Evolutionary conservation across 179 eudicot genomes (phyloP).

Genomic region (Amaranthus tricolor): DNA sequence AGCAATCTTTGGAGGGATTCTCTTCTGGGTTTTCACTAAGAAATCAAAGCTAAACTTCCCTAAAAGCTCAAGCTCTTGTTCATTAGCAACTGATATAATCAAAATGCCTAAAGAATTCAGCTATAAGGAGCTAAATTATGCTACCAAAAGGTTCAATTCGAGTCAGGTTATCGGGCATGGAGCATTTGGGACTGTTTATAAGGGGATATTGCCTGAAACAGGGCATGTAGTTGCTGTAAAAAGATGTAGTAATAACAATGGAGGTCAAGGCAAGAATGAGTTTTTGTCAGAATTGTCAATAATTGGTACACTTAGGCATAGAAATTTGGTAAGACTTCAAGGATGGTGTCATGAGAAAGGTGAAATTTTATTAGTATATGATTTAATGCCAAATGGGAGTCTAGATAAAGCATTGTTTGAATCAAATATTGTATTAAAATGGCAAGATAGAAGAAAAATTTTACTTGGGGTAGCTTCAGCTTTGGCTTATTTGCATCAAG

Average conservation of each 20-base stretch:
- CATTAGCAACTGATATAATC: slow-evolving; percentile 35
- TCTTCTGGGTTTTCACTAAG: slow-evolving; percentile 33
- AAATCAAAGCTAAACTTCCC: slow-evolving; percentile 22
- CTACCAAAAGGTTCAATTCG: slow-evolving; percentile 50
- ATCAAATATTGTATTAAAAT: slow-evolving; percentile 37
- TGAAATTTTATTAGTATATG: slow-evolving; percentile 39
- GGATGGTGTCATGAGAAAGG: slow-evolving; percentile 50
- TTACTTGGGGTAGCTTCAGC: slow-evolving; percentile 53
- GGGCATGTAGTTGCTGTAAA: slow-evolving; percentile 58
- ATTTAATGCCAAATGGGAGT: slow-evolving; percentile 43
- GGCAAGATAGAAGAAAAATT: slow-evolving; percentile 38
- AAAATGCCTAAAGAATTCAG: slow-evolving; percentile 54
- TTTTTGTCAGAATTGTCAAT: slow-evolving; percentile 58
- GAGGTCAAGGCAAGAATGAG: slow-evolving; percentile 53
- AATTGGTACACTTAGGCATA: slow-evolving; percentile 57
- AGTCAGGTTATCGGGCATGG: slow-evolving; percentile 56
- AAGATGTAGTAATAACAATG: slow-evolving; percentile 43
- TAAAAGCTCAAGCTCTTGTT: slow-evolving; percentile 11
- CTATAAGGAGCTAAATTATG: slow-evolving; percentile 54
- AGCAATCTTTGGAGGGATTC: slow-evolving; percentile 37
- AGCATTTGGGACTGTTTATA: slow-evolving; percentile 63
- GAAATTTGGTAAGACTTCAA: slow-evolving; percentile 51
- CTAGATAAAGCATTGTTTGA: slow-evolving; percentile 44
- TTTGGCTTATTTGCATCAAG: slow-evolving; percentile 63
- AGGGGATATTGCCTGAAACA: slow-evolving; percentile 42